Evolutionary conservation across 2,329 filamentous ascomycete species (phyloP), one percentile per base, ranked within the genome.

Genomic region (Stemphylium lycopersici): DNA sequence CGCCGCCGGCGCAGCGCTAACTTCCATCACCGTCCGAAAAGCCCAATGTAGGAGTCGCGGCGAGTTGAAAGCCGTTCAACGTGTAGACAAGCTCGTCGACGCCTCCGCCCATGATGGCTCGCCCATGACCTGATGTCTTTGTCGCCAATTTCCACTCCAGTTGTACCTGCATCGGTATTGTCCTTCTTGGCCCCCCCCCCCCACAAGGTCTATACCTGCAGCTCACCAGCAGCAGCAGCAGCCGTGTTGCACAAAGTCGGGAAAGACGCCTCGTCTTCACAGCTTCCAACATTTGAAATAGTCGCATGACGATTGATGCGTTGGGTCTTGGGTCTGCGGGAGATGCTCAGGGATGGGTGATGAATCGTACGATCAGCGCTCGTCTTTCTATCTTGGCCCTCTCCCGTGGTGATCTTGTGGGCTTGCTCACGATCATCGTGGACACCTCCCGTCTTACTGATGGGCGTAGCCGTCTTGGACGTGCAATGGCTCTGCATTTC

Each of bases 171-270:
- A 32, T 32, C 26, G 15, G 11, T 43, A 32, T 41, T 31, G 48
- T 45, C 39, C 37, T 46, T 41, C 45, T 45, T 42, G n/a, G n/a
- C n/a, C n/a, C n/a, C n/a, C n/a, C n/a, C 15, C 41, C 41, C 40
- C 39, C 50, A 45, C 48, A 41, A 44, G 6, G 11, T 40, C 15
- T 22, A 16, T 8, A 24, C 20, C 20, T 36, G 43, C 33, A 42
- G 58, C 34, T 48, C 45, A 53, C 55, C 39, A 47, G 33, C 41
- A 52, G 8, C 36, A 20, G 38, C 57, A 38, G 49, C 50, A 48
- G 45, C 49, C n/a, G n/a, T n/a, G 54, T 62, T 29, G 32, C 56
- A 62, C 59, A 56, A 29, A 29, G 52, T 52, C 39, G 46, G 53
- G 33, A n/a, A 44, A n/a, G 15, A 50, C 12, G 43, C 31, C 38